These are phyloP conservation scores for Elongisporangium prolatum DNA, from an alignment of 352 stramenopile genomes.

Conservation along the genomic window DNA sequence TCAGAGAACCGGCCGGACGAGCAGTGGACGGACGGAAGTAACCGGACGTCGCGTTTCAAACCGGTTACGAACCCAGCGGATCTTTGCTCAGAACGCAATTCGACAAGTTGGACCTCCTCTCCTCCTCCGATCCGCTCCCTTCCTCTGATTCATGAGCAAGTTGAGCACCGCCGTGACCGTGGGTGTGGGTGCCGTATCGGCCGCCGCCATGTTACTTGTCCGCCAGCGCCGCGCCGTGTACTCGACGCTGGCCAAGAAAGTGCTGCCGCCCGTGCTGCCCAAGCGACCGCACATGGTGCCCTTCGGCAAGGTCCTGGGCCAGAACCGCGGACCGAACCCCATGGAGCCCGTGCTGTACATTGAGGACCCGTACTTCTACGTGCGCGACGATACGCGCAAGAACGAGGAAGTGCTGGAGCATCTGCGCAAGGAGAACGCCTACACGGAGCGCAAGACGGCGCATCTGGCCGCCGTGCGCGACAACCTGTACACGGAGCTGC, in stretches of 20 bases:
- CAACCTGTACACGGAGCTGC: conserved; percentile 92
- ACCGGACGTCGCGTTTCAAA: neutral
- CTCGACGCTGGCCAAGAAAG: conserved; percentile 35
- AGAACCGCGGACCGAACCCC: conserved; percentile 80
- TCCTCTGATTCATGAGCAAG: conserved; percentile 34
- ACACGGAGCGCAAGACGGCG: conserved; percentile 82
- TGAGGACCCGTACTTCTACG: conserved; percentile 94
- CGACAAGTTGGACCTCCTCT: conserved; percentile 1
- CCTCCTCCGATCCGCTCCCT: neutral
- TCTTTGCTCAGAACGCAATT: neutral
- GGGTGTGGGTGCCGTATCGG: conserved; percentile 45
- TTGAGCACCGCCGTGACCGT: conserved; percentile 40
- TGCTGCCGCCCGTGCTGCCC: conserved; percentile 51
- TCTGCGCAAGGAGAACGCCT: conserved; percentile 92
- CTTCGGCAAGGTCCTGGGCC: conserved; percentile 67
- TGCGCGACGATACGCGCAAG: conserved; percentile 91
- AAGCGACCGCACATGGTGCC: conserved; percentile 80
- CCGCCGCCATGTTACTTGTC: conserved; percentile 54
- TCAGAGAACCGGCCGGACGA: neutral
- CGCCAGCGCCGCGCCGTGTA: conserved; percentile 56
- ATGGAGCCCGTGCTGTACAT: conserved; percentile 89
- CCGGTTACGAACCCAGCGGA: neutral
- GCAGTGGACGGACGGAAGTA: neutral
- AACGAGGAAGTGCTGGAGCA: conserved; percentile 91
- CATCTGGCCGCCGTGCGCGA: conserved; percentile 80